phyloP scores from a whole-genome alignment of 441 rosid species.

The Kokia cookei region DNA sequence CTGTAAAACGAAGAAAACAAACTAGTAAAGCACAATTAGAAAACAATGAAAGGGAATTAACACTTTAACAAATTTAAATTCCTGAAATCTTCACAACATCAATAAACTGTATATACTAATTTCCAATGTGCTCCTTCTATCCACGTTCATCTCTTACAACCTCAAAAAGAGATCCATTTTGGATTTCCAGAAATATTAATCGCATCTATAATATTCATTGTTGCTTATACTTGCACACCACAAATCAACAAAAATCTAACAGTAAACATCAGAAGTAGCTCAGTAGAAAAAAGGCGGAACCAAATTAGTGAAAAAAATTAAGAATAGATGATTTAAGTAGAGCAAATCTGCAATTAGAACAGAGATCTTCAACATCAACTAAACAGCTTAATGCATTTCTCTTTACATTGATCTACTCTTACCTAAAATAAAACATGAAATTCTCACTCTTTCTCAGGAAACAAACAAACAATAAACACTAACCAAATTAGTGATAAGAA shows the following conservation, averaged over 20 bases:
- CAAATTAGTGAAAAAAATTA: slow-evolving; percentile 2
- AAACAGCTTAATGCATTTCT: slow-evolving; percentile 14
- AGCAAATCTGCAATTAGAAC: background rate
- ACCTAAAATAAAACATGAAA: slow-evolving; percentile 10
- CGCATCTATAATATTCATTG: background rate
- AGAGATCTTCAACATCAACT: slow-evolving; percentile 16
- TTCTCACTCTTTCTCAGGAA: slow-evolving; percentile 11
- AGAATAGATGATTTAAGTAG: background rate
- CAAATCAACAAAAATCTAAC: background rate
- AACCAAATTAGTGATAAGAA: slow-evolving; percentile 4
- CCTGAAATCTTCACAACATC: background rate
- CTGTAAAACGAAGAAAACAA: slow-evolving; percentile 20
- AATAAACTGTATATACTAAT: background rate
- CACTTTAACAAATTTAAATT: background rate
- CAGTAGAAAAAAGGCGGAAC: background rate
- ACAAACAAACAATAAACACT: slow-evolving; percentile 19
- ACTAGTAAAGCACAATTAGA: background rate
- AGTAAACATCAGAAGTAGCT: background rate
- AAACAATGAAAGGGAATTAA: background rate
- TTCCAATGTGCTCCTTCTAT: background rate
- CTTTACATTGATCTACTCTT: background rate
- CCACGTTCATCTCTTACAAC: background rate
- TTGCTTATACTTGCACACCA: background rate
- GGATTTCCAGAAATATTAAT: background rate
- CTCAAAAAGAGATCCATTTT: background rate